phyloP scores from a whole-genome alignment of 345 rosid genomes.

The Mallotus nudiflorus region DNA sequence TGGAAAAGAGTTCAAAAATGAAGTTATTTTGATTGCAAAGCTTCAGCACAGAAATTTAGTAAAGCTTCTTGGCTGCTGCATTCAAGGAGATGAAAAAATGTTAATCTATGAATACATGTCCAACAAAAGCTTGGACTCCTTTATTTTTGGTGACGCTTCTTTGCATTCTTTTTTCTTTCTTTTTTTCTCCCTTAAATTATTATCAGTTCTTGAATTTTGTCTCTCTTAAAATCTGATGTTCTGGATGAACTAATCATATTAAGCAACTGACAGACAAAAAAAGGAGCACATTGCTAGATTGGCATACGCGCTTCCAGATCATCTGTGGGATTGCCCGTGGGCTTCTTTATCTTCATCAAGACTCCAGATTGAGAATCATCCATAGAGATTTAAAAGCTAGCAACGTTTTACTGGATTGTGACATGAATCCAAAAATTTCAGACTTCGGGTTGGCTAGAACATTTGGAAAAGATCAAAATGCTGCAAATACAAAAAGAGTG shows the following conservation, averaged over 20 bases:
- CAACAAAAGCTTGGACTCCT: constrained; percentile 33
- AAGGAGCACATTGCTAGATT: constrained; percentile 9
- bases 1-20: constrained; percentile 10
- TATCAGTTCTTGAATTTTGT: too few relatives aligned
- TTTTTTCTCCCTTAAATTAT: too few relatives aligned
- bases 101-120: constrained; percentile 40
- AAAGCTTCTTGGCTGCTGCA: constrained; percentile 33
- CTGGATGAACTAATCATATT: background rate
- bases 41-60: constrained; percentile 19
- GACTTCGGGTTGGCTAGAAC: constrained; percentile 29
- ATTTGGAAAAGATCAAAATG: constrained; percentile 18
- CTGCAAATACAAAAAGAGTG: constrained; percentile 19
- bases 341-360: constrained; percentile 23
- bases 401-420: constrained; percentile 20
- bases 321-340: constrained; percentile 24
- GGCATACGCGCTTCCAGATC: constrained; percentile 19
- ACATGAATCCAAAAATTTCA: constrained; percentile 27
- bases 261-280: background rate
- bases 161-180: too few relatives aligned
- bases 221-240: too few relatives aligned
- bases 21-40: constrained; percentile 1
- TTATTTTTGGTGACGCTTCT: constrained; percentile 26
- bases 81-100: constrained; percentile 35
- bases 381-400: constrained; percentile 30
- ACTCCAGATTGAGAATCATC: constrained; percentile 22